Percentiles rank a stretch among this genome's conserved stretches.
Evolutionary conservation across 2,329 filamentous ascomycete species (phyloP).

Genomic region (Hypoxylon sp.): DNA sequence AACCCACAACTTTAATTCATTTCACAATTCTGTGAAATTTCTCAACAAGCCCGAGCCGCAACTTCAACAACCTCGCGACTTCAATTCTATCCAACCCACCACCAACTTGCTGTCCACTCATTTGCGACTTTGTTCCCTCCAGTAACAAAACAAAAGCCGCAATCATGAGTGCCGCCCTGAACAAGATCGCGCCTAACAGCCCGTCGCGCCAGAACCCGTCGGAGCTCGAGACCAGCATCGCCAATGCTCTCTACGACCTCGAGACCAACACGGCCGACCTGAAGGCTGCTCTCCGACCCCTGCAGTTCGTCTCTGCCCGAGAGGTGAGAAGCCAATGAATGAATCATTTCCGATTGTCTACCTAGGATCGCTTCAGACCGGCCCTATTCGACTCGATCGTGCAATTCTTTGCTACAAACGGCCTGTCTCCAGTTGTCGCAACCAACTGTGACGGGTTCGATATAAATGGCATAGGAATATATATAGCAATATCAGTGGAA

Average conservation of each 20-base stretch:
- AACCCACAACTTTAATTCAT: constrained; percentile 38
- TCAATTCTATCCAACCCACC: constrained; percentile 35
- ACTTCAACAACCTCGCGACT: constrained; percentile 33
- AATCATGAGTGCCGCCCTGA: constrained; percentile 81
- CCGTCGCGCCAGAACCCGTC: constrained; percentile 95
- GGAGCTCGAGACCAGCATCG: constrained; percentile 97
- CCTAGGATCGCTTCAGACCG: constrained; percentile 46
- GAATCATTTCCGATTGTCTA: constrained; percentile 34
- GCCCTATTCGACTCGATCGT: constrained; percentile 50
- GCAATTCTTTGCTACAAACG: constrained; percentile 43
- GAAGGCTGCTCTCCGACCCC: constrained; percentile 93
- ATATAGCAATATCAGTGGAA: constrained; percentile 64
- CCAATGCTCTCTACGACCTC: constrained; percentile 97
- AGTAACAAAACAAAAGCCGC: constrained; percentile 55
- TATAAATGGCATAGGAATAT: constrained; percentile 44
- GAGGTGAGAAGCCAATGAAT: constrained; percentile 82
- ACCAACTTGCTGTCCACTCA: constrained; percentile 13
- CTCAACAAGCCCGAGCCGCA: constrained; percentile 29
- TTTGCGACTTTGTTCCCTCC: constrained; percentile 39
- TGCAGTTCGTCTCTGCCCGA: constrained; percentile 98
- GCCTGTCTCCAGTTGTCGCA: constrained; percentile 42
- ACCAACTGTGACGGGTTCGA: constrained; percentile 36
- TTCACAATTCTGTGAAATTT: constrained; percentile 40
- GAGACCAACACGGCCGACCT: constrained; percentile 99
- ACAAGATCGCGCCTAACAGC: constrained; percentile 99